phyloP scores from a whole-genome alignment of 768 basidiomycete species.

The Xerocomellus intermedius region DNA sequence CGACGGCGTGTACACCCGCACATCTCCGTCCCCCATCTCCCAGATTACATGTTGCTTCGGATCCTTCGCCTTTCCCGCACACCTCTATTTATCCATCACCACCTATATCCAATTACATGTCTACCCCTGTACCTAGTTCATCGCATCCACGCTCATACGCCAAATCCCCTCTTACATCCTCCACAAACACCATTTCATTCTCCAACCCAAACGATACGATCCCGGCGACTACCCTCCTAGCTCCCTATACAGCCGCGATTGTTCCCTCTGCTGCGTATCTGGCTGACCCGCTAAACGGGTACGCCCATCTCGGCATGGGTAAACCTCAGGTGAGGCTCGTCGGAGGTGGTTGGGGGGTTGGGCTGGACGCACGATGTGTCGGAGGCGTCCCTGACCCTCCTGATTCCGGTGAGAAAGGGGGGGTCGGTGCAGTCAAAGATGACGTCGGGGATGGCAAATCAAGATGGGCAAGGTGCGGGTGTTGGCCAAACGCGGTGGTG shows the following conservation, averaged over 20 bases:
- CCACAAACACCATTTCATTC: conserved; percentile 39
- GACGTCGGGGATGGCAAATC: conserved; percentile 40
- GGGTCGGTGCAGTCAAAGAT: conserved; percentile 29
- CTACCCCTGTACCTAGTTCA: conserved; percentile 21
- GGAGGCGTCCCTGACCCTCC: conserved; percentile 44
- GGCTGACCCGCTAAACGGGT: conserved; percentile 81
- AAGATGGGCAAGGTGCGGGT: conserved; percentile 57
- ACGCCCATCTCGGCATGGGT: conserved; percentile 76
- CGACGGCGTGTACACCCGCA: conserved; percentile 18
- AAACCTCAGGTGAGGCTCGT: conserved; percentile 82
- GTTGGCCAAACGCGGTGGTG: conserved; percentile 48
- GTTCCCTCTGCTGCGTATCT: conserved; percentile 69
- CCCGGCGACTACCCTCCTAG: conserved; percentile 52
- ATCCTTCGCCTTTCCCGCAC: conserved; percentile 19
- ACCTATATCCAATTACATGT: conserved; percentile 24
- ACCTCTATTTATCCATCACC: conserved; percentile 27
- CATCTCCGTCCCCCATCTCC: conserved; percentile 32
- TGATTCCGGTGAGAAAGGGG: conserved; percentile 20
- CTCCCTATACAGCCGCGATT: conserved; percentile 63
- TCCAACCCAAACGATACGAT: conserved; percentile 55
- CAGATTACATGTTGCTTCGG: conserved; percentile 23
- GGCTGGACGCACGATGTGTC: conserved; percentile 73
- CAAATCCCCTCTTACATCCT: conserved; percentile 34
- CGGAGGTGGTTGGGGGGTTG: conserved; percentile 72
- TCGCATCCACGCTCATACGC: conserved; percentile 14